Evolutionary conservation across 2,329 filamentous ascomycete species (phyloP), one percentile per base, ranked within the genome.

Genomic region (Fusarium armeniacum): DNA sequence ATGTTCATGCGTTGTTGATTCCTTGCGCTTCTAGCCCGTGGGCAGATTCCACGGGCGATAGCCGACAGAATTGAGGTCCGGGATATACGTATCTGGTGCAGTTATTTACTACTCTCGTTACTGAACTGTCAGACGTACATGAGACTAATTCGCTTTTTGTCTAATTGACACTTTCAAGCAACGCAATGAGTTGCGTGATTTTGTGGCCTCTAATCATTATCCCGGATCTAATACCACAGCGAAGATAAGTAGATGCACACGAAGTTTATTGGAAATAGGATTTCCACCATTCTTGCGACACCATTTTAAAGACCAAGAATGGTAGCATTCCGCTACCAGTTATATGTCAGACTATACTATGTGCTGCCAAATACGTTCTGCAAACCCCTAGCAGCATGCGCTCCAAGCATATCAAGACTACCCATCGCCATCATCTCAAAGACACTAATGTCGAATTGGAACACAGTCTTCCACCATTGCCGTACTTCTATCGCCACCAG

Each of bases 381-480:
- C 28, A 60, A 40, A 3, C 57, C 57, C 15, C 16, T 58, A 3
- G 28, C 41, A 35, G 57, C 57, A 35, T 60, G 41, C 8, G 24
- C 41, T 22, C 41, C 51, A 15, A 58, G 57, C 15, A 60, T 55
- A n/a, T 60, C 51, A 9, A 60, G 28, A 6, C 41, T 57, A 2
- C 57, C 33, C 57, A 59, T 59, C 6, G 33, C 51, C 51, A 59
- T 59, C 57, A 59, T 59, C 26, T 59, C 51, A n/a, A 59, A 33
- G 2, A 59, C 51, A 15, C 57, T 57, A 10, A 57, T 46, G 2
- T 59, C 57, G 22, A 59, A 59, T 13, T 59, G 57, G 13, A 59
- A 59, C n/a, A 46, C 22, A 2, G 41, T 57, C 5, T 59, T 59
- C 57, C 57, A 59, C 57, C 57, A 59, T 4, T 59, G 57, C 2